Percentiles rank a stretch among this genome's conserved stretches.
Evolutionary conservation across 2,329 filamentous ascomycete species (phyloP).

Genomic region (Talaromyces sp.): DNA sequence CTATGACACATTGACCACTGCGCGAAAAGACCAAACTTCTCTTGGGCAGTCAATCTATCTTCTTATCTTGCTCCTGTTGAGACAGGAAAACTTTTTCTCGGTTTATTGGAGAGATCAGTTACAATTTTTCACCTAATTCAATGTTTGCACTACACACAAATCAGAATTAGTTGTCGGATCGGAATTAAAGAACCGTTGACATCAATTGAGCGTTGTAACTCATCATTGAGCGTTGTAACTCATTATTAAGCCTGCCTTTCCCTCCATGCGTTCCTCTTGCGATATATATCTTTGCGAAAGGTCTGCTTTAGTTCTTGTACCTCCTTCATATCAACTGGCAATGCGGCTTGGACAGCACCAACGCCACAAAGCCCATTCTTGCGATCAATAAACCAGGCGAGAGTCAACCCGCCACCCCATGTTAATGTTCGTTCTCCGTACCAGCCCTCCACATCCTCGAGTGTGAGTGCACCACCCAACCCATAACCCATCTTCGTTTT

Average conservation of each 20-base stretch:
- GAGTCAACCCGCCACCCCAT: conserved; percentile 44
- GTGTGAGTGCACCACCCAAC: conserved; percentile 36
- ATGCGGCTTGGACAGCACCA: conserved; percentile 33
- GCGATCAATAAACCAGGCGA: conserved; percentile 47
- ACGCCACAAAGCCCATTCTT: conserved; percentile 42
- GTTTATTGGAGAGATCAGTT: too few relatives aligned
- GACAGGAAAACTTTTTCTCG: too few relatives aligned
- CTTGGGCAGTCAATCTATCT: too few relatives aligned
- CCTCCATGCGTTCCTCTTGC: conserved; percentile 30
- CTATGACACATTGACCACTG: too few relatives aligned
- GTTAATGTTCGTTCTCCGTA: conserved; percentile 39
- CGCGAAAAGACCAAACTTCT: too few relatives aligned
- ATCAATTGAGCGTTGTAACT: too few relatives aligned
- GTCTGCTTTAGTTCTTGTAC: conserved; percentile 34
- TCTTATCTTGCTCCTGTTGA: too few relatives aligned
- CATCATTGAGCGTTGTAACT: too few relatives aligned
- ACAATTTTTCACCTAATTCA: too few relatives aligned
- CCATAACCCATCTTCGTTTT: conserved; percentile 34
- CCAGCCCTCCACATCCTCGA: conserved; percentile 39
- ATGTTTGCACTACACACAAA: too few relatives aligned
- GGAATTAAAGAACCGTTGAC: too few relatives aligned
- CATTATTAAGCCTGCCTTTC: conserved; percentile 8
- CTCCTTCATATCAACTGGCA: conserved; percentile 27
- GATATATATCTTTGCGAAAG: conserved; percentile 40
- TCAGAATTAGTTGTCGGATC: too few relatives aligned